phyloP scores from a whole-genome alignment of 2,329 filamentous ascomycete genomes.

The Beauveria sp. region DNA sequence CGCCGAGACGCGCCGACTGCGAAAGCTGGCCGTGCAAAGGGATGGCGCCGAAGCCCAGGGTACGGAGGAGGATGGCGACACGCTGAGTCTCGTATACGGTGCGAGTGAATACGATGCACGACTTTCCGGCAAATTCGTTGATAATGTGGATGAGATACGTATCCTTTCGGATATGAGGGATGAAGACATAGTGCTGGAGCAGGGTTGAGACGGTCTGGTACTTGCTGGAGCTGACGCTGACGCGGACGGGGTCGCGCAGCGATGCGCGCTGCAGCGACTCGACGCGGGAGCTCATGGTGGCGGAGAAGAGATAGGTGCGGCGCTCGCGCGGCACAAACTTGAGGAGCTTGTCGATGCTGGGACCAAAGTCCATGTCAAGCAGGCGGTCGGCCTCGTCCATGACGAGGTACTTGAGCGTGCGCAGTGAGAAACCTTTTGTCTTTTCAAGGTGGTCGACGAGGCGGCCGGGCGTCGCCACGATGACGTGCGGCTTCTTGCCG shows the following conservation, averaged over 20 bases:
- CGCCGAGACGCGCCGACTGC: slow-evolving; percentile 78
- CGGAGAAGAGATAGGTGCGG: slow-evolving; percentile 84
- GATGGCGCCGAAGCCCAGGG: slow-evolving; percentile 82
- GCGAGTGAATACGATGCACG: slow-evolving; percentile 81
- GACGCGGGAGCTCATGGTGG: slow-evolving; percentile 89
- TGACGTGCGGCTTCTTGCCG: slow-evolving; percentile 90
- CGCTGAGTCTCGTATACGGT: slow-evolving; percentile 90
- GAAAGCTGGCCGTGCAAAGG: slow-evolving; percentile 88
- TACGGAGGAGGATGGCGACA: slow-evolving; percentile 71
- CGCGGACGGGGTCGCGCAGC: slow-evolving; percentile 72
- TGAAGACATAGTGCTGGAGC: slow-evolving; percentile 77
- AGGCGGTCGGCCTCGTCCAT: slow-evolving; percentile 93
- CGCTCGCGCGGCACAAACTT: slow-evolving; percentile 75
- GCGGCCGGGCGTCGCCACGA: slow-evolving; percentile 86
- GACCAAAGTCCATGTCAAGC: slow-evolving; percentile 89
- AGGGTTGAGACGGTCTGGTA: slow-evolving; percentile 90
- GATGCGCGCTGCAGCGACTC: slow-evolving; percentile 88
- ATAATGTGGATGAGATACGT: slow-evolving; percentile 79
- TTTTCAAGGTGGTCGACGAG: slow-evolving; percentile 90
- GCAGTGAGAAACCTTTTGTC: slow-evolving; percentile 88
- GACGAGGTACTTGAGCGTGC: slow-evolving; percentile 76
- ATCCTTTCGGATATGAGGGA: slow-evolving; percentile 83
- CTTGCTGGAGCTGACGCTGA: slow-evolving; percentile 73
- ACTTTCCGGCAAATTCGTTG: slow-evolving; percentile 81
- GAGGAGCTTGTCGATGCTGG: slow-evolving; percentile 85